A percentile compares a stretch with the other conserved stretches of the same genome.
These are phyloP conservation scores for Cercospora berteroae DNA, from an alignment of 2,329 filamentous ascomycete genomes.

Conservation along the genomic window DNA sequence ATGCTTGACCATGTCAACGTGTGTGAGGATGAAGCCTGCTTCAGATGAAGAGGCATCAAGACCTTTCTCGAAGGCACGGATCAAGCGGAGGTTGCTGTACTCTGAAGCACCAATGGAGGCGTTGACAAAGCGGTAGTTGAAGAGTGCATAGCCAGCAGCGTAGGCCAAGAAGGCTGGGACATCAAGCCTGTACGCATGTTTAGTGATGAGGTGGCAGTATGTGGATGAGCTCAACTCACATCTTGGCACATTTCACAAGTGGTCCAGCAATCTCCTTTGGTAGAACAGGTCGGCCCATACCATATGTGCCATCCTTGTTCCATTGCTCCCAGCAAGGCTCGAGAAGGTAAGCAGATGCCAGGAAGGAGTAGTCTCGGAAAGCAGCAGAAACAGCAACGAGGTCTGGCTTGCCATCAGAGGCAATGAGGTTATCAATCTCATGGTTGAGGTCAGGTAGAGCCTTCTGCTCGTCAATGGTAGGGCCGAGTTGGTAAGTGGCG, in stretches of 20 bases:
- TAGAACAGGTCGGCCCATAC: conserved; percentile 69
- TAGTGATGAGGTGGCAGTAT: neutral
- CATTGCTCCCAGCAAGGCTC: conserved; percentile 84
- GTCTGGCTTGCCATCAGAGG: conserved; percentile 63
- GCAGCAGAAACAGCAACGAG: conserved; percentile 78
- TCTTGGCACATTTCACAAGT: conserved; percentile 76
- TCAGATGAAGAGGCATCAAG: conserved; percentile 84
- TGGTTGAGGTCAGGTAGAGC: conserved; percentile 74
- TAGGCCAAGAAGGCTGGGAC: conserved; percentile 95
- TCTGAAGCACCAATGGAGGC: conserved; percentile 50
- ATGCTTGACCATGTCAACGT: conserved; percentile 92
- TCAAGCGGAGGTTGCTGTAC: conserved; percentile 69
- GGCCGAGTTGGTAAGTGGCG: conserved; percentile 69
- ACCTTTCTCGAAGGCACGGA: conserved; percentile 88
- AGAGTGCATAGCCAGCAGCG: conserved; percentile 61
- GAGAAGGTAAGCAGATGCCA: conserved; percentile 83
- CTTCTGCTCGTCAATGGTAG: conserved; percentile 59
- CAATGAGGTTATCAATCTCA: conserved; percentile 50
- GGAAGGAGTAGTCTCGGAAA: conserved; percentile 88
- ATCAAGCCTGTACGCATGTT: conserved; percentile 51
- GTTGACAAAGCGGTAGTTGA: conserved; percentile 62
- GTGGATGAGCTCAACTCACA: conserved; percentile 61
- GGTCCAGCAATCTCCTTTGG: conserved; percentile 75
- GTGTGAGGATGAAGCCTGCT: conserved; percentile 92
- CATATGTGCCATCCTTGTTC: conserved; percentile 63